A percentile compares a stretch with the other conserved stretches of the same genome.
Conservation (phyloP, 83 land plant genomes). For the Picea mariana region DNA sequence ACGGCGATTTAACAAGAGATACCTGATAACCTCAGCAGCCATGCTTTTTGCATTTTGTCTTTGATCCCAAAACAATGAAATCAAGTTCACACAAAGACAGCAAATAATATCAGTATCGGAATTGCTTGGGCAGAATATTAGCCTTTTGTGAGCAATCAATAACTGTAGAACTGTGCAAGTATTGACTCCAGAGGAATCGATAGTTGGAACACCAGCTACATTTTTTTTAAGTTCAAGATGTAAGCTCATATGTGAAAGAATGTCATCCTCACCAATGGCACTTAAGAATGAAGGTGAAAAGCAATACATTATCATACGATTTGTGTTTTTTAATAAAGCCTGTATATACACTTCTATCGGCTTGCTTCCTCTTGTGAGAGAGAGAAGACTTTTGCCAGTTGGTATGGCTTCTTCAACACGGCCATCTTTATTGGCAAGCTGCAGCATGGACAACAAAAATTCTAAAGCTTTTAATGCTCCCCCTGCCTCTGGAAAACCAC, state of each 20-base stretch:
- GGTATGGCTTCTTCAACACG: conserved; percentile 83
- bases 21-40: conserved; percentile 76
- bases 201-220: conserved; percentile 15
- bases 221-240: conserved; percentile 43
- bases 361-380: conserved; percentile 73
- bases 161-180: conserved; percentile 77
- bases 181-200: conserved; percentile 47
- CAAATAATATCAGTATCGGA: conserved; percentile 78
- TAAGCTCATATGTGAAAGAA: conserved; percentile 50
- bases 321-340: conserved; percentile 81
- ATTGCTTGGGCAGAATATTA: conserved; percentile 94
- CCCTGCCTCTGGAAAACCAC: conserved; percentile 86
- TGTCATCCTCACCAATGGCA: conserved; percentile 66
- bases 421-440: conserved; percentile 92
- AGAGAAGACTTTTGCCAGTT: conserved; percentile 79
- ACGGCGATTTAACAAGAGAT: conserved; percentile 77
- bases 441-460: conserved; percentile 94
- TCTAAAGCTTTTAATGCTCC: conserved; percentile 78
- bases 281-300: conserved; percentile 71
- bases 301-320: conserved; percentile 92
- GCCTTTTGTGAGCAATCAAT: conserved; percentile 77
- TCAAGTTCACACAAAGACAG: conserved; percentile 83
- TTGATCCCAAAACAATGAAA: conserved; percentile 76
- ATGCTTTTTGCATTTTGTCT: conserved; percentile 56
- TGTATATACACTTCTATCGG: conserved; percentile 89